A percentile compares a stretch with the other conserved stretches of the same genome.
These are phyloP conservation scores for Arthrobotrys conoides DNA, from an alignment of 2,329 filamentous ascomycete genomes.

Conservation along the genomic window DNA sequence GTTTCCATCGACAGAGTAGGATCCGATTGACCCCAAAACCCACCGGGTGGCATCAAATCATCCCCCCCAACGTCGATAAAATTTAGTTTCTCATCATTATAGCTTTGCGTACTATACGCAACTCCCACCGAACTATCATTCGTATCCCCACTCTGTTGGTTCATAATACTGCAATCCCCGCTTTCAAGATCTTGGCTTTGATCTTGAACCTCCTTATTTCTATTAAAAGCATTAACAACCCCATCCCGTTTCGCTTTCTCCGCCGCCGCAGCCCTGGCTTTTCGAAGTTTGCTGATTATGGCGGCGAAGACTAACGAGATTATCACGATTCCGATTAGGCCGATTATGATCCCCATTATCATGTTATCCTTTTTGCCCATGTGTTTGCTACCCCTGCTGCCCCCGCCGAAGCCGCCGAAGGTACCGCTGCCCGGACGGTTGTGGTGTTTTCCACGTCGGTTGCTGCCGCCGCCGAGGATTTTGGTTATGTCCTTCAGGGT, in stretches of 20 bases:
- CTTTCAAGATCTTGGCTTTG: background rate
- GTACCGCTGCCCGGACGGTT: background rate
- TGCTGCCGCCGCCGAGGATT: slow-evolving; percentile 2
- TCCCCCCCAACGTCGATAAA: background rate
- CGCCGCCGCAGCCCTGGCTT: background rate
- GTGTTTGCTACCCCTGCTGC: background rate
- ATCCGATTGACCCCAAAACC: slow-evolving; percentile 33
- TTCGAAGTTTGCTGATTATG: background rate
- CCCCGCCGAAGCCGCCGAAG: background rate
- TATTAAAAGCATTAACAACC: background rate
- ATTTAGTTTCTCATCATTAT: background rate
- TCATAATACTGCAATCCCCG: background rate
- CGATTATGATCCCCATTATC: slow-evolving; percentile 1
- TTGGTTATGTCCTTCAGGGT: slow-evolving; percentile 14
- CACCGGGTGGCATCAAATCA: background rate
- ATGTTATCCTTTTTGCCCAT: slow-evolving; percentile 1
- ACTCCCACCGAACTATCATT: background rate
- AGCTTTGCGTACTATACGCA: background rate
- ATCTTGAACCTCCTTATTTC: background rate
- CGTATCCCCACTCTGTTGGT: background rate
- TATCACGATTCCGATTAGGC: slow-evolving; percentile 13
- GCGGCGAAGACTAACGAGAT: background rate
- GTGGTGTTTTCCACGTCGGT: slow-evolving; percentile 5
- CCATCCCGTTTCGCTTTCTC: too few species aligned
- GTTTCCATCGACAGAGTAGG: slow-evolving; percentile 14